Evolutionary conservation across 2,329 filamentous ascomycete species (phyloP), one percentile per base, ranked within the genome.

Genomic region (Paracamarosporium sp.): DNA sequence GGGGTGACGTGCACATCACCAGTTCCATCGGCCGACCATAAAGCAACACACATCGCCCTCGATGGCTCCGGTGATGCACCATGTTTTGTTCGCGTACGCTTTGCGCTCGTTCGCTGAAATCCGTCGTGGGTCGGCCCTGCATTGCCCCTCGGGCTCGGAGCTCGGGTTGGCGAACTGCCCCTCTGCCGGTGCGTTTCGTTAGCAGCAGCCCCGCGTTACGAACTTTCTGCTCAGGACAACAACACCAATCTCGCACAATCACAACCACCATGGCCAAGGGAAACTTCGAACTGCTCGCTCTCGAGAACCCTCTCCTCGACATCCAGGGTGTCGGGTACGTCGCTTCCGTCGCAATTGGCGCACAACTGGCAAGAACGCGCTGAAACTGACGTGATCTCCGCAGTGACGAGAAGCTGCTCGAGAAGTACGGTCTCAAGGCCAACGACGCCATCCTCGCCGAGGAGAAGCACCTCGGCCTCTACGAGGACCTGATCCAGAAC

Each of bases 381-480:
- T 55, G n/a, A 17, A 53, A 50, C 52, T 59, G 56, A 61, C 59
- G 57, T 30, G 30, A 52, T 36, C 28, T 28, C 45, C 53, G 72
- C 70, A 96, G 93, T 70, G 87, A 94, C 79, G 85, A 93, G 70
- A 88, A 87, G 28, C 88, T 98, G 55, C 90, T 99, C 60, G 83
- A 93, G 68, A 96, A 97, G 85, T 99, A 99, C 78, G 88, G 82
- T 58, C 86, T 99, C 72, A 97, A 99, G 85, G 85, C 90, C 78
- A 97, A 99, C 82, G 94, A 99, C 79, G 95, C 95, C 71, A 97
- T 99, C 78, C 91, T 99, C 60, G 94, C 94, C 55, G 92, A 96
- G 79, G 88, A 92, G 76, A 90, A 96, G 84, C 95, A 99, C 82
- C 84, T 90, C 75, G 87, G 85, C 44, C 86, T 99, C 74, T 99